phyloP scores from a whole-genome alignment of 208 protist genomes.

The Crithidia sp. region DNA sequence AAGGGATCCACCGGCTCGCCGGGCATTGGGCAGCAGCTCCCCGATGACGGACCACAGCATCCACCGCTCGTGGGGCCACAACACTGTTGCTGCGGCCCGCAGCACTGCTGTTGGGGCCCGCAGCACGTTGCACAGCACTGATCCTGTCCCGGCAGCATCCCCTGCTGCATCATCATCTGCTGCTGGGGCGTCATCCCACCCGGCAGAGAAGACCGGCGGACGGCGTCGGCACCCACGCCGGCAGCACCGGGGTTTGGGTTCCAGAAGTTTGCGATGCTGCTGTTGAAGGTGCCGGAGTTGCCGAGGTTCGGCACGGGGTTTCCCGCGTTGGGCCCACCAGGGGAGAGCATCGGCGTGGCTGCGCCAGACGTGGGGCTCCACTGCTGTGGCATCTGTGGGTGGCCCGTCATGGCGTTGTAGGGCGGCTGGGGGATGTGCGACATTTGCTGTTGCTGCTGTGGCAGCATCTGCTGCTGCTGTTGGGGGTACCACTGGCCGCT shows the following conservation, averaged over 20 bases:
- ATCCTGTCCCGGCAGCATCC: constrained; percentile 19
- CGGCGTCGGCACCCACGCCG: neutral
- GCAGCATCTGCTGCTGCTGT: constrained; percentile 29
- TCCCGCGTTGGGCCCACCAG: neutral
- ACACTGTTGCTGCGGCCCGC: constrained; percentile 9
- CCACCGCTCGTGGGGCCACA: constrained; percentile 3
- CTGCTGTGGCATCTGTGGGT: neutral
- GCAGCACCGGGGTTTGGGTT: constrained; percentile 4
- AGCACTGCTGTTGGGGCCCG: constrained; percentile 13
- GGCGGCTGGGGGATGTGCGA: neutral
- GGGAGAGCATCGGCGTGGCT: constrained; percentile 1
- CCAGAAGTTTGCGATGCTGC: constrained; percentile 19
- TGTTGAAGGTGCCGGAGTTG: constrained; percentile 26
- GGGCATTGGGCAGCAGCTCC: constrained; percentile 35
- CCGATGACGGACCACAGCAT: neutral
- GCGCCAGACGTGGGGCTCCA: constrained; percentile 23
- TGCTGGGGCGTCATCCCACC: constrained; percentile 24
- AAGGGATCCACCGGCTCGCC: constrained; percentile 65
- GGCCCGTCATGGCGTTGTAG: constrained; percentile 2
- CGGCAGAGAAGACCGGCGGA: neutral
- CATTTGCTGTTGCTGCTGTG: constrained; percentile 9
- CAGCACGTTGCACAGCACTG: constrained; percentile 39
- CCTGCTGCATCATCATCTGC: constrained; percentile 32
- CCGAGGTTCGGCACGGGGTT: constrained; percentile 2
- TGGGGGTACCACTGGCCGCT: constrained; percentile 56